phyloP scores from a whole-genome alignment of 768 basidiomycete genomes.

The Mycena galericulata region DNA sequence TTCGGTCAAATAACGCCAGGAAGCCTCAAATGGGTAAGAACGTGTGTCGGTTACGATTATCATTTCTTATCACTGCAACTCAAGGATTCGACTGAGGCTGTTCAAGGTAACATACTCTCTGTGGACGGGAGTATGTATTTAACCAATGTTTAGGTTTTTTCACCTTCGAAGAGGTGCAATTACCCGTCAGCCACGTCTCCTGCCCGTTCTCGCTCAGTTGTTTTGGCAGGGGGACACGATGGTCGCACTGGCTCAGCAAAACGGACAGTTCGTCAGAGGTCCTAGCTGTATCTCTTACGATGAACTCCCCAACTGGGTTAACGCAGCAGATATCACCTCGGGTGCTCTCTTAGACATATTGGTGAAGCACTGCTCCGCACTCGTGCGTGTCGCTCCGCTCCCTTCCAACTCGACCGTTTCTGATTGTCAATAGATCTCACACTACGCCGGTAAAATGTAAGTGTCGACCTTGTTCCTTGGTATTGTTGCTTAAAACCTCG shows the following conservation, averaged over 20 bases:
- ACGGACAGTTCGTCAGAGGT: slow-evolving; percentile 61
- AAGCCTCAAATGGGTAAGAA: slow-evolving; percentile 66
- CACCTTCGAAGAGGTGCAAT: slow-evolving; percentile 52
- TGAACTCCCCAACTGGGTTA: slow-evolving; percentile 65
- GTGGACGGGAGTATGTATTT: slow-evolving; percentile 48
- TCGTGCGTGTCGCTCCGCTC: background rate
- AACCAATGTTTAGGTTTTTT: slow-evolving; percentile 42
- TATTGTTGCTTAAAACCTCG: background rate
- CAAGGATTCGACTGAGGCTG: slow-evolving; percentile 66
- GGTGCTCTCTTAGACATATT: slow-evolving; percentile 61
- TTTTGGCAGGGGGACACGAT: slow-evolving; percentile 52
- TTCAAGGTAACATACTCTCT: slow-evolving; percentile 54
- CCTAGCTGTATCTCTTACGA: slow-evolving; percentile 64
- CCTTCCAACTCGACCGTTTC: background rate
- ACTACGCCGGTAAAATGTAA: slow-evolving; percentile 66
- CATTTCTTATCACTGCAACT: background rate
- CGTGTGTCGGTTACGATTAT: background rate
- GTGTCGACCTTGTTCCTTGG: no score
- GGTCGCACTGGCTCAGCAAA: slow-evolving; percentile 55
- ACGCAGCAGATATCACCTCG: slow-evolving; percentile 55
- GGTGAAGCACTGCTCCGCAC: no score
- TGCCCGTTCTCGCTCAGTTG: no score
- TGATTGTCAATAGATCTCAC: slow-evolving; percentile 42
- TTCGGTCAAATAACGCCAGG: slow-evolving; percentile 60
- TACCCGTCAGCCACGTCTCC: background rate